phyloP scores from a whole-genome alignment of 352 stramenopile genomes.

The Globisporangium abappressorium region DNA sequence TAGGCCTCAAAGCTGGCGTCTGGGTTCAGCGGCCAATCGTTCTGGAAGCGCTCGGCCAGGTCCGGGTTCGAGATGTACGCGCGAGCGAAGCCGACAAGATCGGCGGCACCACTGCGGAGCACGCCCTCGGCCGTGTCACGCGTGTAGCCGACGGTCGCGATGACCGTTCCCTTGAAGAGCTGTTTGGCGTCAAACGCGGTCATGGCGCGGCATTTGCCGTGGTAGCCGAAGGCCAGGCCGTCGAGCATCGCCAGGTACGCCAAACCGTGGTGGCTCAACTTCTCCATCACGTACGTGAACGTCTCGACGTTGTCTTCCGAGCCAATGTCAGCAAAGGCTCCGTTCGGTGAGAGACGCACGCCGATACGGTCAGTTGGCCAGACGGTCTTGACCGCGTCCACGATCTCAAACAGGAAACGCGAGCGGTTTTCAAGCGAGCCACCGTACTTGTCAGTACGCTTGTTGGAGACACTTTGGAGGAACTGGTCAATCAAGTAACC shows the following conservation, averaged over 20 bases:
- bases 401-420: constrained; percentile 46
- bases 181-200: constrained; percentile 30
- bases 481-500: constrained; percentile 91
- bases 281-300: constrained; percentile 16
- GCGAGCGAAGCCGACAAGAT: constrained; percentile 45
- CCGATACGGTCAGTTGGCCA: constrained; percentile 12
- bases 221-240: constrained; percentile 20
- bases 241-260: constrained; percentile 30
- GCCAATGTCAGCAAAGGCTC: constrained; percentile 47
- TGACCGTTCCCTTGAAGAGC: constrained; percentile 31
- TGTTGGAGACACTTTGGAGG: constrained; percentile 65
- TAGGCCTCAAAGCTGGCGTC: constrained; percentile 16
- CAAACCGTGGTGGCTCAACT: constrained; percentile 16
- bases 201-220: constrained; percentile 21
- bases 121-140: constrained; percentile 28
- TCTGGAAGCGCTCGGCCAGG: constrained; percentile 26
- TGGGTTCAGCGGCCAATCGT: constrained; percentile 24
- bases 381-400: constrained; percentile 30
- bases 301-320: constrained; percentile 17
- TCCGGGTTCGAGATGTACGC: constrained; percentile 59
- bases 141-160: constrained; percentile 36
- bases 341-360: constrained; percentile 35
- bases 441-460: constrained; percentile 77
- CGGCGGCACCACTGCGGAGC: constrained; percentile 27
- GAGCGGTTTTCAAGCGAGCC: constrained; percentile 64